These are phyloP conservation scores for Cladosporium oxysporum DNA, from an alignment of 2,329 filamentous ascomycete species.

Conservation along the genomic window DNA sequence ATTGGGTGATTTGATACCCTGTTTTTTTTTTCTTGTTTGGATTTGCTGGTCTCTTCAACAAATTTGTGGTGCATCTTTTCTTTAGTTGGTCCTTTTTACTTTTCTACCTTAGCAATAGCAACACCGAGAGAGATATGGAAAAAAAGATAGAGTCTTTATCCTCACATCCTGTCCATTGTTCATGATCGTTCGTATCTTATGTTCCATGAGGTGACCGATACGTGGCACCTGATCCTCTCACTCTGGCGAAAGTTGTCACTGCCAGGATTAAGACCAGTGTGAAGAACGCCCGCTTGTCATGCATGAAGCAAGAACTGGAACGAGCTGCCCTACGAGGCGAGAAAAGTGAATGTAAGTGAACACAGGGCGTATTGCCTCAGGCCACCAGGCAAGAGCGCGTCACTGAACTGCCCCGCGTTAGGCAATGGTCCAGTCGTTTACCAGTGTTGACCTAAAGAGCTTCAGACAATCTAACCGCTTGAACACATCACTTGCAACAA, in stretches of 20 bases:
- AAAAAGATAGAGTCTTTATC: conserved; percentile 8
- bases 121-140: not conserved
- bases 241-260: not conserved
- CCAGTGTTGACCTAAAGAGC: conserved; percentile 2
- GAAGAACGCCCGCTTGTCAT: not conserved
- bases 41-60: conserved; percentile 10
- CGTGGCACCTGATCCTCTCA: not conserved
- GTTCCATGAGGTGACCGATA: not conserved
- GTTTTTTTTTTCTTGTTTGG: conserved; percentile 9
- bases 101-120: not conserved
- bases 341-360: not conserved
- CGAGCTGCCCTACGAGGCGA: not conserved
- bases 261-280: not conserved
- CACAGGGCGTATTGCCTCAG: not conserved
- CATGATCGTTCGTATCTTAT: not conserved
- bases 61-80: not conserved
- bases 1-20: conserved; percentile 20
- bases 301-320: not conserved
- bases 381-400: not conserved
- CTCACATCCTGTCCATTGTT: not conserved
- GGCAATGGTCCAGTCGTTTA: not conserved
- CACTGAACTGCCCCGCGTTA: not conserved
- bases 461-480: not conserved
- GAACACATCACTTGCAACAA: conserved; percentile 5
- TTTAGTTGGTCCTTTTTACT: not conserved